These are phyloP conservation scores for Clonostachys chloroleuca DNA, from an alignment of 2,329 filamentous ascomycete species.

Conservation along the genomic window DNA sequence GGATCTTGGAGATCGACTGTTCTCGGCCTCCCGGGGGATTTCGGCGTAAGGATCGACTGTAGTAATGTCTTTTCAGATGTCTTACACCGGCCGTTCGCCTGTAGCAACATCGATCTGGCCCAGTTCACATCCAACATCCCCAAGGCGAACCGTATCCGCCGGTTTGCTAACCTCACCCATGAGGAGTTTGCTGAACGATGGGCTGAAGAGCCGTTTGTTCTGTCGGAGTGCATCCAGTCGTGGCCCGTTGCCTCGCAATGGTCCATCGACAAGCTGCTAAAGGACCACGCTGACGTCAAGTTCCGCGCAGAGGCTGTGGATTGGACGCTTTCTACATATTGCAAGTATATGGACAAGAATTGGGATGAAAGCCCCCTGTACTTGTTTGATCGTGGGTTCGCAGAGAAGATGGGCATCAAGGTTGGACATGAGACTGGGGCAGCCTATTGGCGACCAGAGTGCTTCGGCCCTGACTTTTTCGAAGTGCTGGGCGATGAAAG, in stretches of 20 bases:
- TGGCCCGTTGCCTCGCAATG: constrained; percentile 79
- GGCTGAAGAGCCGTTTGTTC: constrained; percentile 79
- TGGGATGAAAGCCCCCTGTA: constrained; percentile 87
- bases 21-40: constrained; percentile 50
- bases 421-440: constrained; percentile 47
- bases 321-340: constrained; percentile 80
- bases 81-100: constrained; percentile 85
- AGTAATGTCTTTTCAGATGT: constrained; percentile 83
- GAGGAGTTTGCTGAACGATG: constrained; percentile 72
- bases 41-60: constrained; percentile 62
- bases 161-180: constrained; percentile 63
- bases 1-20: constrained; percentile 83
- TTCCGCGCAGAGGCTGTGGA: constrained; percentile 93
- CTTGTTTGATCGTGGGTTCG: constrained; percentile 84
- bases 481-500: constrained; percentile 71
- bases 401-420: constrained; percentile 74
- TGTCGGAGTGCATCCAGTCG: constrained; percentile 73
- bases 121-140: constrained; percentile 72
- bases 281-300: constrained; percentile 58
- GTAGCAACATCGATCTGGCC: constrained; percentile 67
- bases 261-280: constrained; percentile 63
- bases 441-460: constrained; percentile 75
- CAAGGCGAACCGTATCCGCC: constrained; percentile 63
- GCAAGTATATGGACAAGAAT: constrained; percentile 75
- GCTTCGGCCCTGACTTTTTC: constrained; percentile 86